Base-by-base conservation (phyloP, 352 stramenopile species). In the Pythium dissimile region DNA sequence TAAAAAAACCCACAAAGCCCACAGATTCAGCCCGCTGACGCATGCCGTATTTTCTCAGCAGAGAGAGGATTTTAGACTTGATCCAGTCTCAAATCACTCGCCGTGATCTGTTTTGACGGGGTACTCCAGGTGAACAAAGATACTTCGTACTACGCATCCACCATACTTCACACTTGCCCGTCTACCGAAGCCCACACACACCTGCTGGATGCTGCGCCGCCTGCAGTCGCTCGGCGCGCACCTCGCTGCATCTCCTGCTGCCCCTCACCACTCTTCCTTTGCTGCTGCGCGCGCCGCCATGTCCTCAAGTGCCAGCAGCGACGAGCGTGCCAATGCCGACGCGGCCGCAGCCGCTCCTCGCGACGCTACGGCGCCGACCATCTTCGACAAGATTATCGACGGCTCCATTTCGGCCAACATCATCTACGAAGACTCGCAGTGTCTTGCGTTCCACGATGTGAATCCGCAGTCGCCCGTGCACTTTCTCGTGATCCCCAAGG, bases 341-440 rank as follows among this genome's bases (percentile, higher is more conserved):
- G 71, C 67, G 9, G 78, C 79, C 0, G 72, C 75, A 9, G 47
- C 55, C 2, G 46, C 38, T 62, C 20, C 69, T 63, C 23, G 82
- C 81, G 64, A 66, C 20, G 64, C 60, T 42, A 79, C 76, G 13
- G 80, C 88, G 5, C 78, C 76, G 24, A 99, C 97, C 2, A 90
- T 99, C 41, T 99, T 99, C 72, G 96, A 99, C 75, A 99, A 99
- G 72, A 99, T 99, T 69, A 78, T 99, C 42, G 67, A 77, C 13
- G 75, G 81, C 28, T 75, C 97, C 28, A 99, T 99, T 56, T 96
- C 96, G 6, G 90, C 96, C 38, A 80, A 88, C 43, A 95, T 99
- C 70, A 95, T 98, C 35, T 98, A 97, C 64, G 93, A 99, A 66
- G 93, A 99, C 75, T 92, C 97, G 41, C 81, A 96, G 64, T 92